phyloP scores from a whole-genome alignment of 164 flowering plant species.

The Nymphaea colorata region DNA sequence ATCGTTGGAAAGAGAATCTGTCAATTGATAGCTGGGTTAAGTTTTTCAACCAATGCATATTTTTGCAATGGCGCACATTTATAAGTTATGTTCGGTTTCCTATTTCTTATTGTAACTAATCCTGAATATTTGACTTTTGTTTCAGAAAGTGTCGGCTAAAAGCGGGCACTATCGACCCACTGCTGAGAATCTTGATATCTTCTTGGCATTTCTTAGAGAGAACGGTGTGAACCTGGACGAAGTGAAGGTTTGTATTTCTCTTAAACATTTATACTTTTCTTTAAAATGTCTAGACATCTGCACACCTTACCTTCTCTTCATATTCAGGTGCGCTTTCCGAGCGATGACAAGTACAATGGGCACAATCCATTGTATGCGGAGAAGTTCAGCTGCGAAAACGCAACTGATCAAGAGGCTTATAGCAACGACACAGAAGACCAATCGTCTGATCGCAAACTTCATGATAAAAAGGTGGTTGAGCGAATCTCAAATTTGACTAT shows the following conservation, averaged over 20 bases:
- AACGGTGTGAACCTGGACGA: constrained; percentile 54
- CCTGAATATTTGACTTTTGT: not conserved
- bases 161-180: constrained; percentile 92
- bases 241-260: constrained; percentile 37
- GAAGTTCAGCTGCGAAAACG: constrained; percentile 2
- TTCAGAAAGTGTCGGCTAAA: constrained; percentile 74
- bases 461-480: constrained; percentile 7
- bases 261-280: no score
- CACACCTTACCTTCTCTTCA: no score
- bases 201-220: constrained; percentile 43
- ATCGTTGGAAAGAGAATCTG: no score
- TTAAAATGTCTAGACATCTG: no score
- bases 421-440: constrained; percentile 3
- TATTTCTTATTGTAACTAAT: not conserved
- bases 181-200: constrained; percentile 48
- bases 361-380: constrained; percentile 15
- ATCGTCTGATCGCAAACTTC: not conserved
- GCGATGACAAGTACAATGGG: constrained; percentile 43
- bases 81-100: no score
- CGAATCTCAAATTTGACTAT: constrained; percentile 9
- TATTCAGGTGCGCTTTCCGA: constrained; percentile 39
- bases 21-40: not conserved
- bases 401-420: constrained; percentile 9
- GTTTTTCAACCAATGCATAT: not conserved
- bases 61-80: not conserved